Evolutionary conservation across 345 rosid species (phyloP), one percentile per base, ranked within the genome.

Genomic region (Salix caprea): DNA sequence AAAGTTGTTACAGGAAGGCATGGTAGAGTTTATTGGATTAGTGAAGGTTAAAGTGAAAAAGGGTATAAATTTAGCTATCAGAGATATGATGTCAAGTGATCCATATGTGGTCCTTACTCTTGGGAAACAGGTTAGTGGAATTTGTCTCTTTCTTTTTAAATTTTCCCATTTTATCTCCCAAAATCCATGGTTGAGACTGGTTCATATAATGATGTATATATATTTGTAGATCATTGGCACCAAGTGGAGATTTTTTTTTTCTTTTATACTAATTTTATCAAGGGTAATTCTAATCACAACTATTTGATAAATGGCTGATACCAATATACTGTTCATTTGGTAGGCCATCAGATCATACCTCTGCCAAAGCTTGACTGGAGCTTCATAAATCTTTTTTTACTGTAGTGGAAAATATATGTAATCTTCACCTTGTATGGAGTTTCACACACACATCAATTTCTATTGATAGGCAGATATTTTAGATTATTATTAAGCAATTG

Each of bases 11-110:
- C 93, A 96, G 88, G 92, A 85, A 78, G 97, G 91, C 80, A 88
- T 89, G 92, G 91, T 88, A 74, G 98, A 93, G 81, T 92, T 87
- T 84, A 91, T 96, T 62, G 99, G 99, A 77, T 77, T 88, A 76
- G 79, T 96, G 89, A 96, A 90, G 87, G 84, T 92, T 65, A 92
- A 79, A 78, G 84, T 92, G 69, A 81, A 85, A 76, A 90, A 88
- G 67, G 99, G 99, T 68, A 84, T 79, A 72, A 90, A 89, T 83
- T 81, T 96, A 83, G 97, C 97, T 18, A 34, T 96, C 72, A 88
- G 97, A 86, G 99, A 96, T 85, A 91, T 91, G 97, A 86, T 89
- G 88, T 80, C 99, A 65, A 96, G 99, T 69, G 99, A 96, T 87
- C 97, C 98, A 1, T 94, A 94, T 78, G 97, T 96, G 69, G 83